Evolutionary conservation across 2,329 filamentous ascomycete species (phyloP), one percentile per base, ranked within the genome.

Genomic region (Epicoccum nigrum): DNA sequence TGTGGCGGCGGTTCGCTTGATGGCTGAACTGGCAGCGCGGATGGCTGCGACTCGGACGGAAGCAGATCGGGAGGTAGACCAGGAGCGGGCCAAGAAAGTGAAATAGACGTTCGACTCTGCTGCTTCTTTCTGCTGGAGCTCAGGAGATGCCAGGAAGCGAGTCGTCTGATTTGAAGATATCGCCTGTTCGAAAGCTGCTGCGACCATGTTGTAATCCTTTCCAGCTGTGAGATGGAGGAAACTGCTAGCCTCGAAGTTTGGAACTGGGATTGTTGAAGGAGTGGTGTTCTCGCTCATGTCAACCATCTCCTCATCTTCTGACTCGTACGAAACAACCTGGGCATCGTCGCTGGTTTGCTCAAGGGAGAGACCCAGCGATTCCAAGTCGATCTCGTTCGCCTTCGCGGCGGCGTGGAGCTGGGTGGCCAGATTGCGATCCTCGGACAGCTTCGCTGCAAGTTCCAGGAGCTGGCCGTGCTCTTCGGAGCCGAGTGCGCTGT

Each of bases 71-170:
- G 85, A 79, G 0, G 88, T 86, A 51, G 83, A 89, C 84, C 89
- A 92, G 13, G 91, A 83, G 45, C 86, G 83, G 50, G 87, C 80
- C 59, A 93, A 86, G 70, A 96, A 93, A 13, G 85, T 87, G 49
- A 92, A 77, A 63, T 88, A 92, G 17, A 89, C 83, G 31, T 85
- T 82, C 28, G 84, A 80, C 39, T 83, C 81, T 27, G 83, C 74
- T 1, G 84, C 86, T 5, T 76, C 70, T 20, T 80, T 72, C 27
- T 79, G 80, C 43, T 80, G 76, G 9, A 91, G 73, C 37, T 84
- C 76, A 0, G 83, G 76, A 6, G 80, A 72, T 7, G 79, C 71
- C 45, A 86, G 80, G 55, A 88, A 85, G 46, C 43, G 50, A 15
- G 48, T 52, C 2, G 62, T 45, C 35, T 64, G 58, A 15, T 62